Evolutionary conservation across 2,329 filamentous ascomycete species (phyloP).

Genomic region (Phialocephala sp.): DNA sequence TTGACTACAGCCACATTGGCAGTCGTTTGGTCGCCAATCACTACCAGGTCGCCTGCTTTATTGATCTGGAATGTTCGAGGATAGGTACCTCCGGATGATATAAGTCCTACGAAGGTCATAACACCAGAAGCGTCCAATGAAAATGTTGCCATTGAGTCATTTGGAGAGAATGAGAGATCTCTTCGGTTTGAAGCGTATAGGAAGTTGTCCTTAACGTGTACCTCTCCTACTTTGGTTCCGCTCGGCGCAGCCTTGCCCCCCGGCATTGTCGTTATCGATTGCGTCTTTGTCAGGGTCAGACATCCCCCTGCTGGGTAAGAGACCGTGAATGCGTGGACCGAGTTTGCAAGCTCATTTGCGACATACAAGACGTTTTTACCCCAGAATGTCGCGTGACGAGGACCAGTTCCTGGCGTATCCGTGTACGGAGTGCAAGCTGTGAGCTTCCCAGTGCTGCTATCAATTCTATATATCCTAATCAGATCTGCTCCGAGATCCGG

Average conservation of each 20-base stretch:
- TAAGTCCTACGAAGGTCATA: slow-evolving; percentile 48
- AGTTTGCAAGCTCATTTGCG: slow-evolving; percentile 52
- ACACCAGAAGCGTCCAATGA: slow-evolving; percentile 44
- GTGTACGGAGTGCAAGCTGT: slow-evolving; percentile 45
- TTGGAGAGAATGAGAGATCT: slow-evolving; percentile 59
- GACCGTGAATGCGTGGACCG: slow-evolving; percentile 46
- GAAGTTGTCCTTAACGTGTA: slow-evolving; percentile 59
- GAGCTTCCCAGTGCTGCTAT: slow-evolving; percentile 47
- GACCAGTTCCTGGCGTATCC: slow-evolving; percentile 50
- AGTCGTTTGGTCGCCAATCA: slow-evolving; percentile 50
- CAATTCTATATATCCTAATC: slow-evolving; percentile 53
- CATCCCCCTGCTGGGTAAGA: slow-evolving; percentile 48
- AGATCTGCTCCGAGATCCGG: slow-evolving; percentile 58
- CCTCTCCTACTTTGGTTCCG: slow-evolving; percentile 59
- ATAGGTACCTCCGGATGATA: slow-evolving; percentile 50
- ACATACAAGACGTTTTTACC: slow-evolving; percentile 46
- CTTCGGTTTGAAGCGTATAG: slow-evolving; percentile 67
- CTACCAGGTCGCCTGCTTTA: slow-evolving; percentile 49
- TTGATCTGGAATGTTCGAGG: slow-evolving; percentile 54
- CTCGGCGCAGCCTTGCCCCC: slow-evolving; percentile 48
- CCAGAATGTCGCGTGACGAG: slow-evolving; percentile 57
- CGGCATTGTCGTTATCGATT: slow-evolving; percentile 55
- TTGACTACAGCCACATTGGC: slow-evolving; percentile 48
- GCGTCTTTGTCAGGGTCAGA: slow-evolving; percentile 51
- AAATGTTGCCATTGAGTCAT: slow-evolving; percentile 53